Percentiles rank a stretch among this genome's conserved stretches.
Evolutionary conservation across 805 yeast species (phyloP).

Genomic region (Saccharomycopsis sp.): DNA sequence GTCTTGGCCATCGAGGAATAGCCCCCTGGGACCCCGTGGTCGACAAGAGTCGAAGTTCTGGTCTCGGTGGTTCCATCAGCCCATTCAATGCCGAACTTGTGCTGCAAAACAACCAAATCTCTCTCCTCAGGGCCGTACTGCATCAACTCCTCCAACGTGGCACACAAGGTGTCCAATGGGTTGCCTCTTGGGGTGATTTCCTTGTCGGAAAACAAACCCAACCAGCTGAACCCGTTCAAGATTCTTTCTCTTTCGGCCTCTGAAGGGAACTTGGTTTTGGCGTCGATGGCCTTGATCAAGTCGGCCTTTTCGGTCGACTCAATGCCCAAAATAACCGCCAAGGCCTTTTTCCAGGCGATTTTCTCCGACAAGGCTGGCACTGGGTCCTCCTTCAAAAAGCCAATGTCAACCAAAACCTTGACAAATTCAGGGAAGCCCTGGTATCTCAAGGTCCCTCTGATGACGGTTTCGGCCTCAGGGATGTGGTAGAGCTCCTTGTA

Average conservation of each 20-base stretch:
- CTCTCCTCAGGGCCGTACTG: conserved; percentile 94
- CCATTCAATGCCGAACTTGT: conserved; percentile 96
- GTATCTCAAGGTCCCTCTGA: conserved; percentile 95
- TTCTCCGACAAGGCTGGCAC: conserved; percentile 49
- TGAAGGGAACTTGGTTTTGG: conserved; percentile 73
- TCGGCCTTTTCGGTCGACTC: conserved; percentile 63
- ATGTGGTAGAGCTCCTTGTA: conserved; percentile 88
- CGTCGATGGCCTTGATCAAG: conserved; percentile 65
- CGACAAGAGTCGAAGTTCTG: conserved; percentile 93
- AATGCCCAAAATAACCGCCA: conserved; percentile 70
- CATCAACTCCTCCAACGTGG: conserved; percentile 91
- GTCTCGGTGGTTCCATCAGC: conserved; percentile 85
- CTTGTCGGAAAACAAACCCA: conserved; percentile 79
- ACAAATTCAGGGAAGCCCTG: conserved; percentile 99
- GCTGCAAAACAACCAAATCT: conserved; percentile 92
- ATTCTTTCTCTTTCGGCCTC: conserved; percentile 82
- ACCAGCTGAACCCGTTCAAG: conserved; percentile 85
- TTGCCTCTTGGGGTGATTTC: conserved; percentile 83
- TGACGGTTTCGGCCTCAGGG: conserved; percentile 95
- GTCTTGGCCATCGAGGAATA: conserved; percentile 98
- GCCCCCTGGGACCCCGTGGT: conserved; percentile 86
- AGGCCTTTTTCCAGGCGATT: conserved; percentile 83
- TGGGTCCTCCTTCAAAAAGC: conserved; percentile 78
- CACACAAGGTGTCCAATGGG: conserved; percentile 94
- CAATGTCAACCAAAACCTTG: conserved; percentile 90